Base-by-base conservation (phyloP, 768 basidiomycete genomes). In the Boletus sp. region DNA sequence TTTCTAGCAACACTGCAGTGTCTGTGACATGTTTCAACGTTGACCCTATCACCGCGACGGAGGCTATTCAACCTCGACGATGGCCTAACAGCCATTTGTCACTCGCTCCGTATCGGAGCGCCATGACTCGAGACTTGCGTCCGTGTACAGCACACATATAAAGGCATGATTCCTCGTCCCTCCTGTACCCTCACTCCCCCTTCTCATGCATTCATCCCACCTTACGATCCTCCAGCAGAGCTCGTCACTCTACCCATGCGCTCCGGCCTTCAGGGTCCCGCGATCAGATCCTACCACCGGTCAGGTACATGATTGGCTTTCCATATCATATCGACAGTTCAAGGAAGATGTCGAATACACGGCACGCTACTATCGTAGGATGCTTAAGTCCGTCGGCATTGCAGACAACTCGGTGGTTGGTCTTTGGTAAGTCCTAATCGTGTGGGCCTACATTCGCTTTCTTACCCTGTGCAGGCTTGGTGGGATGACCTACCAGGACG, bases 401-500 rank as follows among this genome's bases (percentile, higher is more conserved):
- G 72, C 76, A 30, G 73, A 71, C 45, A 72, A 80, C 50, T 85
- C 89, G 9, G 82, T 91, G 32, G 76, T 92, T 40, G 89, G 89
- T 18, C 70, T 90, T 54, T 91, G 90, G 90, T 90, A 67, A 44
- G 84, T 71, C n/a, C 49, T 29, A 28, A 32, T 28, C 53, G 20
- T 40, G 24, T 55, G 32, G 46, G 30, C 47, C 49, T 17, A 35
- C 45, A 29, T 24, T 40, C 17, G 50, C 58, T 37, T 45, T 42
- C 59, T 61, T 51, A 63, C 61, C 51, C 41, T 51, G 46, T 63
- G 5, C 49, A 92, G 90, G 90, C 72, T 91, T 41, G 78, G 83
- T 36, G 90, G 90, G 7, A 84, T 87, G 75, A 80, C 83, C 20
- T 90, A 90, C 66, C 69, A 75, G 46, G 89, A 92, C 67, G 80